Percentiles rank a stretch among this genome's conserved stretches.
phyloP scores from a whole-genome alignment of 768 basidiomycete genomes.

The Coprinopsis cinerea region DNA sequence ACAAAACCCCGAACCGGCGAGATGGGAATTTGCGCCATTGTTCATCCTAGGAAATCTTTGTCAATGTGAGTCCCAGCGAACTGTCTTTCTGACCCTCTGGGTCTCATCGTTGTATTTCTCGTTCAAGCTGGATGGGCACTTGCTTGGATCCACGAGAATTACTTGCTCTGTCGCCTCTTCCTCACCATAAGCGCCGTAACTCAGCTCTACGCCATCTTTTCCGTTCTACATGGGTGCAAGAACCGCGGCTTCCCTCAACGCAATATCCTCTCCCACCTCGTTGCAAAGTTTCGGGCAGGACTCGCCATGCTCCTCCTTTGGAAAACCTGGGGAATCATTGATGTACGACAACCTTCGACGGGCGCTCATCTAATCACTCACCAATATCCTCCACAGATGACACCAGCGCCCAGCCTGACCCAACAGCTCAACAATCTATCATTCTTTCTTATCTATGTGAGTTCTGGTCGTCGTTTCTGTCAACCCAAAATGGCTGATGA shows the following conservation, averaged over 20 bases:
- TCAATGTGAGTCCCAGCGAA: neutral
- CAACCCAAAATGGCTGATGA: neutral
- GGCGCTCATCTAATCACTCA: constrained; percentile 5
- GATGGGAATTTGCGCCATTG: constrained; percentile 3
- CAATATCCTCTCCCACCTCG: constrained; percentile 1
- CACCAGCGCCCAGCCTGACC: neutral
- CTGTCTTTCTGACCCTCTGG: neutral
- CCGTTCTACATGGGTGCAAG: neutral
- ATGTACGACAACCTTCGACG: neutral
- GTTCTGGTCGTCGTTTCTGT: neutral
- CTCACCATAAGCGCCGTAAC: constrained; percentile 7
- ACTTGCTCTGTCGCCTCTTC: constrained; percentile 4
- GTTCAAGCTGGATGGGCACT: constrained; percentile 5
- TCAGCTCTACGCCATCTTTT: constrained; percentile 8
- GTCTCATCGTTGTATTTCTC: neutral
- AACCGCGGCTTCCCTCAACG: neutral
- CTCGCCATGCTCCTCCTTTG: constrained; percentile 74
- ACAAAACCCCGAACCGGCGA: neutral
- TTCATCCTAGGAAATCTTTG: constrained; percentile 6
- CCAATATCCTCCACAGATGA: neutral
- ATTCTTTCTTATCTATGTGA: constrained; percentile 8
- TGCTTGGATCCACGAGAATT: neutral
- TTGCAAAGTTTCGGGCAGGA: constrained; percentile 46
- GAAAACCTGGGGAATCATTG: constrained; percentile 9
- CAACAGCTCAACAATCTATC: constrained; percentile 10